These are phyloP conservation scores for Bimuria novae-zelandiae DNA, from an alignment of 2,329 filamentous ascomycete species.

Conservation along the genomic window DNA sequence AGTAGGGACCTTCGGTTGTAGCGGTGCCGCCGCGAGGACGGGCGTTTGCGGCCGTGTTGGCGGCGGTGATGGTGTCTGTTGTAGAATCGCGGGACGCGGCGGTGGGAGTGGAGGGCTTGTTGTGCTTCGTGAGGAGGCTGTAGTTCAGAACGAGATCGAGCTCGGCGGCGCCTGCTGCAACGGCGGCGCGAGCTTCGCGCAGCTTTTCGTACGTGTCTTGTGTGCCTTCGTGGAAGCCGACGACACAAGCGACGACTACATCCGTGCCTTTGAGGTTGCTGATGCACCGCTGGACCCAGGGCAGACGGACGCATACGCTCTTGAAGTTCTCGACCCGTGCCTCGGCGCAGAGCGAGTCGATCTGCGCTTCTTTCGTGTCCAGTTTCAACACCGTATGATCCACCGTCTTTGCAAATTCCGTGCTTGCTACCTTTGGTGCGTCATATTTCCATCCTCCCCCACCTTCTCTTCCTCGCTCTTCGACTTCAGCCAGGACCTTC, in stretches of 20 bases:
- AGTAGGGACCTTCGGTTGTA: constrained; percentile 22
- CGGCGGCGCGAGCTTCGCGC: constrained; percentile 56
- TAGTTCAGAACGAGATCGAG: constrained; percentile 65
- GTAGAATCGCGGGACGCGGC: constrained; percentile 27
- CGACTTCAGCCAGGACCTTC: constrained; percentile 32
- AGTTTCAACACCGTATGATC: constrained; percentile 58
- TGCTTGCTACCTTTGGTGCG: constrained; percentile 33
- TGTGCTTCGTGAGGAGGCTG: constrained; percentile 47
- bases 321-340: constrained; percentile 54
- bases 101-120: constrained; percentile 21
- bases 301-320: constrained; percentile 62
- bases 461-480: constrained; percentile 30
- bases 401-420: constrained; percentile 44
- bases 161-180: constrained; percentile 58
- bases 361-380: constrained; percentile 53
- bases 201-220: constrained; percentile 57
- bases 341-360: constrained; percentile 61
- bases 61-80: constrained; percentile 40
- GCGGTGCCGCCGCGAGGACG: constrained; percentile 16
- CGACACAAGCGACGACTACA: constrained; percentile 61
- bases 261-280: constrained; percentile 53
- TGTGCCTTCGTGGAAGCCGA: constrained; percentile 65
- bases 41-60: constrained; percentile 37
- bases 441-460: constrained; percentile 24
- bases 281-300: constrained; percentile 57